Evolutionary conservation across 306 rosid genomes (phyloP), one percentile per base, ranked within the genome.

Genomic region (Spatholobus suberectus): DNA sequence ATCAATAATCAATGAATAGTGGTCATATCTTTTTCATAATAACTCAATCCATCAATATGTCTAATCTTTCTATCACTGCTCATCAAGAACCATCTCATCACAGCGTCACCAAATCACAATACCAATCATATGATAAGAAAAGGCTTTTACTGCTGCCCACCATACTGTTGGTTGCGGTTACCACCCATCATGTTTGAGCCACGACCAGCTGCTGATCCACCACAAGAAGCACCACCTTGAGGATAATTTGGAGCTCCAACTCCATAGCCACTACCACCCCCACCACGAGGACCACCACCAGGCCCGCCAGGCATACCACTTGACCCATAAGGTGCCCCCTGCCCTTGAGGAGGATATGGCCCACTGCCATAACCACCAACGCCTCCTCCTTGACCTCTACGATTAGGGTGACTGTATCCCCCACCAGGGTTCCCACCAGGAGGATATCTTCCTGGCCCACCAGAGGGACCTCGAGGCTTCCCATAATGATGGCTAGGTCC

Each of bases 271-370:
- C 86, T 62, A 1, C 86, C 79, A 32, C 88, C 80, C 8, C 88
- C 86, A 26, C 90, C 90, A 35, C 92, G 81, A 44, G 88, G 86
- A 62, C 89, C 88, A 21, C 89, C 86, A 58, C 83, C 82, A 29
- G 88, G 87, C 85, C 89, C 86, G 51, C 85, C 89, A 35, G 88
- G 88, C 90, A 86, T 85, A 58, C 83, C 88, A 63, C 84, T 78
- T 24, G 88, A 86, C 5, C 73, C 84, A 43, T 85, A 90, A 8
- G 90, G 89, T 44, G 90, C 87, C n/a, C 87, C 94, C 18, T 87
- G 86, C 20, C 90, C 94, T 63, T 92, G 94, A 1, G 96, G 86
- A 66, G 96, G 96, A 81, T 89, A 92, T 41, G 91, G 89, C 18
- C 90, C 91, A 59, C 86, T 79, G 34, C 86, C 83, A 52, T 88